phyloP scores from a whole-genome alignment of 495 filamentous ascomycete genomes.

The Hypoxylon lienhwacheense region DNA sequence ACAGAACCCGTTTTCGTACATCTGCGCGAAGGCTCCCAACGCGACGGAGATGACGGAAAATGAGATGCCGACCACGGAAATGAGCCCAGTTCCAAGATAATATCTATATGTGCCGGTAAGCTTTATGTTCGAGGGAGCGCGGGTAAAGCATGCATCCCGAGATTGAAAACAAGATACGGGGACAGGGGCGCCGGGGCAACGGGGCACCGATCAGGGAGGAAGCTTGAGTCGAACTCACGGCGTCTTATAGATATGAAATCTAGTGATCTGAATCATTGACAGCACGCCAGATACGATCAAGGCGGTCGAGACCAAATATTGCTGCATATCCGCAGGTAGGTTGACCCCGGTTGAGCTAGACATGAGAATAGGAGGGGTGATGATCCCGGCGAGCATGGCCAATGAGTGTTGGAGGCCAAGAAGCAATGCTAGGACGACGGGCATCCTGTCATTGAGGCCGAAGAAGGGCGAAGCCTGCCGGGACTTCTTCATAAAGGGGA shows the following conservation, averaged over 20 bases:
- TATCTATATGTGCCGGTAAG: slow-evolving; percentile 44
- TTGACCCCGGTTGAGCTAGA: slow-evolving; percentile 66
- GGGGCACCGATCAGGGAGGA: too few relatives aligned
- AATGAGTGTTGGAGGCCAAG: slow-evolving; percentile 54
- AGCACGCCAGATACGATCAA: slow-evolving; percentile 84
- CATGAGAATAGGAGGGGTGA: slow-evolving; percentile 81
- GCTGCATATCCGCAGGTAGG: slow-evolving; percentile 58
- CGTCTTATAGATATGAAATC: slow-evolving; percentile 79
- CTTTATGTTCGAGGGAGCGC: neutral
- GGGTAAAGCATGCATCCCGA: neutral
- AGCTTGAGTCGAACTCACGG: slow-evolving; percentile 50
- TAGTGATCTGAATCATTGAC: slow-evolving; percentile 77
- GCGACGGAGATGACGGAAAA: slow-evolving; percentile 89
- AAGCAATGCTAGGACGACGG: slow-evolving; percentile 71
- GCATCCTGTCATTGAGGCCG: slow-evolving; percentile 81
- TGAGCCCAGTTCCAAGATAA: slow-evolving; percentile 83
- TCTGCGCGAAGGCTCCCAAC: slow-evolving; percentile 73
- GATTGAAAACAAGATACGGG: neutral
- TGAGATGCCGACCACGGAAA: slow-evolving; percentile 87
- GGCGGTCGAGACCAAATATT: slow-evolving; percentile 85
- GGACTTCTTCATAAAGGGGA: slow-evolving; percentile 77
- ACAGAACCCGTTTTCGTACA: slow-evolving; percentile 83
- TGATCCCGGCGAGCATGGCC: slow-evolving; percentile 60
- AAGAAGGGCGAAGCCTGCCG: slow-evolving; percentile 76
- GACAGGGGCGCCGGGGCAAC: too few relatives aligned